Percentiles rank a stretch among this genome's conserved stretches.
phyloP scores from a whole-genome alignment of 2,329 filamentous ascomycete genomes.

The Aureobasidium lini region DNA sequence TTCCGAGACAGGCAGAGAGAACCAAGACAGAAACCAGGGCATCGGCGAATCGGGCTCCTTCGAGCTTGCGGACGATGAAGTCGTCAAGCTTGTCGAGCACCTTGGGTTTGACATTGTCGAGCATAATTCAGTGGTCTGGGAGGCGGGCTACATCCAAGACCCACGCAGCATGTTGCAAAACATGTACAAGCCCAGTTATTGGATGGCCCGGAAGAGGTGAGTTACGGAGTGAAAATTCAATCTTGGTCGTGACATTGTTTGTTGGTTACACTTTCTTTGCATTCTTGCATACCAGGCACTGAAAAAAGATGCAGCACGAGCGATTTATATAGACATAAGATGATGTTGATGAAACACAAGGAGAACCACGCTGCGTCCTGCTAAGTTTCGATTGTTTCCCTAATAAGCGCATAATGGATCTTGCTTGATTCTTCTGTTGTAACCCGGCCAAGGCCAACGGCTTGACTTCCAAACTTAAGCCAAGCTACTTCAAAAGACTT shows the following conservation, averaged over 20 bases:
- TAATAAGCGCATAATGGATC: too few species aligned
- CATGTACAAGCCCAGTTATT: conserved; percentile 70
- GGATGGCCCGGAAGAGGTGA: conserved; percentile 68
- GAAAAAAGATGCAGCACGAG: not conserved
- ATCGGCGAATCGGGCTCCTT: conserved; percentile 87
- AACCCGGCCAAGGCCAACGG: too few species aligned
- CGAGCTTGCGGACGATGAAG: conserved; percentile 84
- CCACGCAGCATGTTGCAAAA: conserved; percentile 77
- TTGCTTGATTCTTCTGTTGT: too few species aligned
- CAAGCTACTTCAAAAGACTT: too few species aligned
- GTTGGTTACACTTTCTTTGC: not conserved
- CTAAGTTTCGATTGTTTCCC: too few species aligned
- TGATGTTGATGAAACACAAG: not conserved
- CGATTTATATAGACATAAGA: not conserved
- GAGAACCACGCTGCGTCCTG: not conserved
- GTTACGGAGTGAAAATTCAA: not conserved
- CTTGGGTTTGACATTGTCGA: conserved; percentile 64
- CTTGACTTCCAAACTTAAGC: too few species aligned
- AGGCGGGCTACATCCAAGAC: conserved; percentile 79
- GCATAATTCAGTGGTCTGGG: conserved; percentile 44
- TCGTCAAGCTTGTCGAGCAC: conserved; percentile 63
- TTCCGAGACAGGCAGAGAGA: conserved; percentile 39
- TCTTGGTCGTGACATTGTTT: not conserved
- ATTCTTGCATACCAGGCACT: not conserved
- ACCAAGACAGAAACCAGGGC: conserved; percentile 37